Conservation (phyloP, 768 basidiomycete genomes). For the Cubamyces lactineus region DNA sequence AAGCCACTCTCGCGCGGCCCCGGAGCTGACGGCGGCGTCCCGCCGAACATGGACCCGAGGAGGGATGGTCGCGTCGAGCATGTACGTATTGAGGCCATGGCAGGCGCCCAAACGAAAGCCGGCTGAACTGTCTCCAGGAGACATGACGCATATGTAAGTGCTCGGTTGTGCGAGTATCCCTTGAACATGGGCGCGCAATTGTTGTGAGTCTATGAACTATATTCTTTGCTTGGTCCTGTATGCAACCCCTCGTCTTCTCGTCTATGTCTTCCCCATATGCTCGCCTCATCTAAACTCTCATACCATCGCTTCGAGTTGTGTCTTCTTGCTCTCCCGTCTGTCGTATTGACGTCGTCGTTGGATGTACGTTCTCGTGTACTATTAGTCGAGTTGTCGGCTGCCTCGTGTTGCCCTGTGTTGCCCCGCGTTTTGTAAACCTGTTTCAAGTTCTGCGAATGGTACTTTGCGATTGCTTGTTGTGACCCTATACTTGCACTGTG, state of each 20-base stretch:
- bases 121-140: background rate
- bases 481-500: background rate
- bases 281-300: background rate
- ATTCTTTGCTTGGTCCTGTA: background rate
- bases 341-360: conserved; percentile 4
- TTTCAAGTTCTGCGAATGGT: background rate
- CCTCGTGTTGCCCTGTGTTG: conserved; percentile 2
- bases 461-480: background rate
- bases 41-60: conserved; percentile 22
- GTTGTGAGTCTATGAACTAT: background rate
- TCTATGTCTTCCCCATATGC: background rate
- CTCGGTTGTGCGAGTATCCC: background rate
- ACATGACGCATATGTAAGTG: background rate
- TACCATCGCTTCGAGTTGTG: background rate
- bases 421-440: conserved; percentile 1
- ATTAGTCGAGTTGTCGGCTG: conserved; percentile 6
- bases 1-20: conserved; percentile 43
- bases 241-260: background rate
- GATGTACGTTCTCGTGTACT: conserved; percentile 6
- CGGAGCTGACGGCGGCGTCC: conserved; percentile 22
- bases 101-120: conserved; percentile 10
- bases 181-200: conserved; percentile 7
- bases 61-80: conserved; percentile 21
- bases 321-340: conserved; percentile 5
- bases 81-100: conserved; percentile 8